Evolutionary conservation across 177 flowering plant genomes (phyloP).

Genomic region (Telopea speciosissima): DNA sequence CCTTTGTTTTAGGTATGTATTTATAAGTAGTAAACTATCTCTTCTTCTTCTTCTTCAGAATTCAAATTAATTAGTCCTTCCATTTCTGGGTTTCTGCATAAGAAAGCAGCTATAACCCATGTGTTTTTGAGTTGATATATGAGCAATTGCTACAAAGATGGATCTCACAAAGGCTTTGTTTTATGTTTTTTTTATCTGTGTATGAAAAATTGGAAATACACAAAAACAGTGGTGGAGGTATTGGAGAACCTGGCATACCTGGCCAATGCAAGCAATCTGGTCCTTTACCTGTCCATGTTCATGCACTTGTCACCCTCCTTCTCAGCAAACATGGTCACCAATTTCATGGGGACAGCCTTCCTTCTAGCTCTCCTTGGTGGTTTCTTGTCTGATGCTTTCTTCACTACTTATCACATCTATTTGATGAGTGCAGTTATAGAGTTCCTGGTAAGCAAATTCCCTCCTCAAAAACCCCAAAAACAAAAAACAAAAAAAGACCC

Average conservation of each 20-base stretch:
- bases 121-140: not conserved
- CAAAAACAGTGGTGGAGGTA: conserved; percentile 52
- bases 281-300: conserved; percentile 43
- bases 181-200: not conserved
- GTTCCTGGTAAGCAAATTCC: conserved; percentile 37
- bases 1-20: conserved; percentile 54
- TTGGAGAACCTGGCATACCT: conserved; percentile 70
- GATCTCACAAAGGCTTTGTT: not conserved
- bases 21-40: not conserved
- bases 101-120: not conserved
- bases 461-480: too few species aligned
- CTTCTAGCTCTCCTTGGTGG: conserved; percentile 79
- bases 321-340: conserved; percentile 65
- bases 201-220: not conserved
- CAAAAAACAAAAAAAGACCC: too few species aligned
- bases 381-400: conserved; percentile 61
- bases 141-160: not conserved
- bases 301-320: conserved; percentile 60
- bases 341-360: conserved; percentile 85
- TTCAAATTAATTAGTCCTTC: not conserved
- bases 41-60: not conserved
- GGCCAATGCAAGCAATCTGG: conserved; percentile 73
- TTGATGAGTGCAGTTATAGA: conserved; percentile 47
- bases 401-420: conserved; percentile 50
- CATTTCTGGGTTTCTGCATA: not conserved